Evolutionary conservation across 73 alveolate species (phyloP), one percentile per base, ranked within the genome.

Genomic region (Tetrahymena thermophila): DNA sequence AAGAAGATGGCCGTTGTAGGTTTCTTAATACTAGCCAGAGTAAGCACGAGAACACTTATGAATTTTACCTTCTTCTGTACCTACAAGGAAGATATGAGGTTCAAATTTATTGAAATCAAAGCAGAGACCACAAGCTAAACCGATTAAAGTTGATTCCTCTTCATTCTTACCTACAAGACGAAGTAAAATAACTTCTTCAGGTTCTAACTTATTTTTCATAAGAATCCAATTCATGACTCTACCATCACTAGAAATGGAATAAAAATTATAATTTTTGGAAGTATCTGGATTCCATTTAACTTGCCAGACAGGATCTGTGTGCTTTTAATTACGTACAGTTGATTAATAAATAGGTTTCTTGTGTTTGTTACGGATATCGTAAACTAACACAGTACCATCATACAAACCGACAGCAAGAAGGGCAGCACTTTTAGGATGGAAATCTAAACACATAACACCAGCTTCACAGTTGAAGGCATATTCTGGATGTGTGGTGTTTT

Each of bases 261-360:
- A 98, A 96, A 99, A 99, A 94, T 96, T 96, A 85, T 98, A 95
- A 94, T 96, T 95, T 89, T 98, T 98, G 14, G 97, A 96, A 94
- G 98, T 96, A 96, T 99, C 99, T 85, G 97, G 99, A 96, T 95
- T 98, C 99, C 99, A 98, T 93, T 96, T 98, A 35, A 99, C 99
- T 97, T 99, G 98, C 99, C 99, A 99, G 23, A 99, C 99, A 31
- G 99, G 99, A 95, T 99, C 99, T 94, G 99, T 99, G 97, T 99
- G 99, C 97, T 99, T 99, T 97, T 97, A 98, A 34, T 99, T 98
- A 85, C 99, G 95, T 35, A 99, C 99, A n/a, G 99, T 99, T 38
- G 99, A 97, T 95, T 96, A 94, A 85, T 99, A 98, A 85, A 99
- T 99, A 34, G 99, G 99, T 93, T 98, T 98, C 94, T 98, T 98